These are phyloP conservation scores for Colletotrichum coccodes DNA, from an alignment of 2,329 filamentous ascomycete species.

Conservation along the genomic window DNA sequence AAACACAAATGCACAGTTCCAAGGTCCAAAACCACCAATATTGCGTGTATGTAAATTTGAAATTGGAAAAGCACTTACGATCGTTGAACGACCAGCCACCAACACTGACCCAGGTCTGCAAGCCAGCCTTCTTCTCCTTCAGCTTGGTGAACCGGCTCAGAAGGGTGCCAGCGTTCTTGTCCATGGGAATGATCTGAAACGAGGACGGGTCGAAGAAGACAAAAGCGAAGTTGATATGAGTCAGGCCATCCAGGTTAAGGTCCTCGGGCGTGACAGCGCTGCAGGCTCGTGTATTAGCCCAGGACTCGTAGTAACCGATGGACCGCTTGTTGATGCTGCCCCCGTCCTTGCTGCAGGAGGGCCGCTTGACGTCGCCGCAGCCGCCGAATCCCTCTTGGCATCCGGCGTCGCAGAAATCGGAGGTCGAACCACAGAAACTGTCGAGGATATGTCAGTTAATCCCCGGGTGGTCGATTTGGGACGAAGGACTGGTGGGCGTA, in stretches of 20 bases:
- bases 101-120: slow-evolving; percentile 50
- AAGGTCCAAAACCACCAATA: no score
- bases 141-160: slow-evolving; percentile 41
- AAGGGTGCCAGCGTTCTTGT: slow-evolving; percentile 30
- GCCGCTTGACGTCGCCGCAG: slow-evolving; percentile 11
- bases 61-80: slow-evolving; percentile 34
- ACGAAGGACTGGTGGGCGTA: neutral
- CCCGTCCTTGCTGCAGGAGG: slow-evolving; percentile 1
- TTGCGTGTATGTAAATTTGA: neutral
- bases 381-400: neutral
- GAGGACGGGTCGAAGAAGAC: slow-evolving; percentile 49
- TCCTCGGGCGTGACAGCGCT: slow-evolving; percentile 26
- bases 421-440: neutral
- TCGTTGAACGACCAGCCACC: slow-evolving; percentile 54
- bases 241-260: slow-evolving; percentile 29
- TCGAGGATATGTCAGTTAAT: neutral
- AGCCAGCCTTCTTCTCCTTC: slow-evolving; percentile 40
- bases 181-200: slow-evolving; percentile 37
- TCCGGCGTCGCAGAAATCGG: slow-evolving; percentile 24
- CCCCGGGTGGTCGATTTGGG: neutral
- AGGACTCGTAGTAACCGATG: slow-evolving; percentile 49
- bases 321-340: slow-evolving; percentile 12
- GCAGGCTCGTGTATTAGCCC: slow-evolving; percentile 37
- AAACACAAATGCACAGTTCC: neutral
- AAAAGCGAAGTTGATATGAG: slow-evolving; percentile 49